Conservation (phyloP, 345 rosid species). For the Alliaria petiolata region DNA sequence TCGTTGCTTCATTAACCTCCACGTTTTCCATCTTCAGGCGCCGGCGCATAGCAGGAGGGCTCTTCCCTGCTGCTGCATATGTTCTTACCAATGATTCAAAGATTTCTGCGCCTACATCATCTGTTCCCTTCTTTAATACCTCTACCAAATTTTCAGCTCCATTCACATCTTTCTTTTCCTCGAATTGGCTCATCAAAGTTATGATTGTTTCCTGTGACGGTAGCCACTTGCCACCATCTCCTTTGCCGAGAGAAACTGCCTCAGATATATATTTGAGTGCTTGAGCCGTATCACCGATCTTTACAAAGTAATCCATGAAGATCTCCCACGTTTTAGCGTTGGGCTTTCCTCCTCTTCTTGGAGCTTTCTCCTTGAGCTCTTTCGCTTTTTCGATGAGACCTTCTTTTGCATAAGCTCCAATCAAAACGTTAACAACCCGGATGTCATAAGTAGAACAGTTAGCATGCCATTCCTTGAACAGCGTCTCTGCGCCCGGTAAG, state of each 20-base stretch:
- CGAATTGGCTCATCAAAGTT: constrained; percentile 63
- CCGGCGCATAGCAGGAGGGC: constrained; percentile 50
- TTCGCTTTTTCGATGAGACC: constrained; percentile 62
- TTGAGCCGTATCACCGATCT: constrained; percentile 44
- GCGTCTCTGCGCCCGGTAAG: constrained; percentile 84
- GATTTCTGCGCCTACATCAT: constrained; percentile 52
- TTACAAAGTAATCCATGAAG: constrained; percentile 60
- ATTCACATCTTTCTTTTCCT: constrained; percentile 66
- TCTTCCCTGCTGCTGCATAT: constrained; percentile 81
- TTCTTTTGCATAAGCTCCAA: constrained; percentile 61
- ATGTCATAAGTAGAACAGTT: constrained; percentile 66
- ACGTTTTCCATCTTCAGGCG: constrained; percentile 84
- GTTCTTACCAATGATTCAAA: constrained; percentile 83
- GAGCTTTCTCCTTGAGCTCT: constrained; percentile 64
- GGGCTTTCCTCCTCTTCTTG: constrained; percentile 59
- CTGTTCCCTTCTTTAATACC: constrained; percentile 66
- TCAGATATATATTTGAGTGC: constrained; percentile 66
- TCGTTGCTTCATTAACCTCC: constrained; percentile 50
- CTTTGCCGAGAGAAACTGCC: constrained; percentile 63
- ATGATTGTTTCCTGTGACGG: constrained; percentile 56
- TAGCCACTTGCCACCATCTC: constrained; percentile 72
- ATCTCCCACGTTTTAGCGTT: constrained; percentile 89
- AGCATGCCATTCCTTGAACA: constrained; percentile 87
- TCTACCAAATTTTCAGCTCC: constrained; percentile 78
- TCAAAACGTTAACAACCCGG: constrained; percentile 66